These are phyloP conservation scores for Metarhizium robertsii DNA, from an alignment of 2,329 filamentous ascomycete genomes.

Conservation along the genomic window DNA sequence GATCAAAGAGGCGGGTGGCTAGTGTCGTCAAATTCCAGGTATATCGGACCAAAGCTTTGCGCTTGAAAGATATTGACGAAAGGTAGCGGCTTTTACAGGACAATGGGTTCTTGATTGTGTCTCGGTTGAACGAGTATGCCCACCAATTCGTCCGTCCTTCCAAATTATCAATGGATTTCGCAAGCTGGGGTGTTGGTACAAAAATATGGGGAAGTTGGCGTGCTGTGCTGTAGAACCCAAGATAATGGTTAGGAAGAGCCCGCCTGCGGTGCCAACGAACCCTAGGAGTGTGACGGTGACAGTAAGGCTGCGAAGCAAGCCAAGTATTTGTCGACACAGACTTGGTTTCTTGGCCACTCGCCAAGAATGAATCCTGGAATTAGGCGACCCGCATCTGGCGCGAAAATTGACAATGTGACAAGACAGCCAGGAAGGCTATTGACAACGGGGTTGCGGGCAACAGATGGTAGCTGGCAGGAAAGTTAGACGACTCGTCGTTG, in stretches of 20 bases:
- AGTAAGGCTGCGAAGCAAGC: background rate
- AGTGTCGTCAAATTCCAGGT: background rate
- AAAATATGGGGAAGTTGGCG: background rate
- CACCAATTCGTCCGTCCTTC: background rate
- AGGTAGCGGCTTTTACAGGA: background rate
- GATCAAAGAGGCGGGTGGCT: background rate
- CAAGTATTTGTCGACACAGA: background rate
- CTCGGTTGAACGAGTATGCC: background rate
- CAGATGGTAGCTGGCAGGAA: background rate
- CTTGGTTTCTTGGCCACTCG: slow-evolving; percentile 1
- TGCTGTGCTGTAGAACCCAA: background rate
- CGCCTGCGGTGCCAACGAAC: background rate
- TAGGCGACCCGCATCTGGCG: background rate
- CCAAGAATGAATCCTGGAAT: background rate
- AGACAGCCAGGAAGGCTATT: background rate
- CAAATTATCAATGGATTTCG: background rate
- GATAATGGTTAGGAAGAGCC: background rate
- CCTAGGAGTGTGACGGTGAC: background rate
- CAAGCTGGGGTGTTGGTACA: background rate
- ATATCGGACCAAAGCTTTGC: background rate
- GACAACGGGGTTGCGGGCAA: slow-evolving; percentile 2
- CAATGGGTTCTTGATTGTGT: background rate
- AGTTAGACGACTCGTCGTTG: slow-evolving; percentile 4
- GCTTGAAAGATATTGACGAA: background rate
- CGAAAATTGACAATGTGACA: background rate